Evolutionary conservation across 2,329 filamentous ascomycete genomes (phyloP), one percentile per base, ranked within the genome.

Genomic region (Massarina eburnea): DNA sequence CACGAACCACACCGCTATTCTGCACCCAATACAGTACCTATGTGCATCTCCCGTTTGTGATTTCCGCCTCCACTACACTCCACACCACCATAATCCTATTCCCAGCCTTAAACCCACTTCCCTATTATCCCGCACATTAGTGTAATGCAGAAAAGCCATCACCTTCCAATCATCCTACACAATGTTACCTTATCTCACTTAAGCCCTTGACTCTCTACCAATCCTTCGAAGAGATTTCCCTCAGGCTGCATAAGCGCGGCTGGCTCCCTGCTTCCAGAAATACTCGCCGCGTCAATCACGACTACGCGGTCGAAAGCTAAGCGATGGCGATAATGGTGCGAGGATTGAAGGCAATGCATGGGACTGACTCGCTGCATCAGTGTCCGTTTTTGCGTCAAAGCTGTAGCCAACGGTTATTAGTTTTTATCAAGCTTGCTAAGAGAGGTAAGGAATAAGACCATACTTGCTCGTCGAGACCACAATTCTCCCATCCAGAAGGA

Each of bases 251-350:
- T 21, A 8, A 57, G 39, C 4, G 8, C n/a, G 1, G 15, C 18
- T 8, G 52, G 55, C 15, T 30, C 20, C 7, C 45, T 91, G 71
- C 95, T 95, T 70, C 96, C 92, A 39, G 84, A 86, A 41, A 96
- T 89, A 62, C 83, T 80, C 37, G 92, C 92, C 66, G 89, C 88
- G 64, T 97, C 91, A 9, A 97, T 76, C 10, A 96, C 91, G 12
- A 96, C 75, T 10, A 96, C 91, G 75, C 92, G 94, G 74, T 96
- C 91, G 64, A 96, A 96, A 67, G 96, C 91, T 12, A 91, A 89
- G 91, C 91, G 63, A 97, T 96, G 0, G 91, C 96, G 67, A 96
- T 88, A 54, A 94, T 95, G 1, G 91, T 96, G 67, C 89, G 83
- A 71, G 76, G 51, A 83, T 85, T 55, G 95, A 79, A 96, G 51